Conservation (phyloP, 2,329 filamentous ascomycete species). For the Aureobasidium subglaciale region DNA sequence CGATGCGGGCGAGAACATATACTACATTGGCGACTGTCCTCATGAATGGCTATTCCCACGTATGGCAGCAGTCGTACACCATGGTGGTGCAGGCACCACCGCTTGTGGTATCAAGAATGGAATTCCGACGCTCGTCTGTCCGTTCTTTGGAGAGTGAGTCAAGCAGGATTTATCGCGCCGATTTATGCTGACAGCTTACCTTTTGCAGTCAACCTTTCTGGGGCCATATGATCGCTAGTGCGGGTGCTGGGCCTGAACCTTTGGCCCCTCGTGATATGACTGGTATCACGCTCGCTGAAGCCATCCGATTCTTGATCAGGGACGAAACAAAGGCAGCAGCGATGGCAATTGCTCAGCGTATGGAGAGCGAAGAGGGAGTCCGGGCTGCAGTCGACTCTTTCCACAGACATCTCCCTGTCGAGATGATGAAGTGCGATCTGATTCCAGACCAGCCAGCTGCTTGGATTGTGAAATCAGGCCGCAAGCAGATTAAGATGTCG, state of each 20-base stretch:
- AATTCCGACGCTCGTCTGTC: constrained; percentile 48
- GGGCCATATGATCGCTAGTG: constrained; percentile 45
- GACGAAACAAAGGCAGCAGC: constrained; percentile 33
- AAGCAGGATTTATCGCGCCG: background rate
- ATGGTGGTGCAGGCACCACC: constrained; percentile 55
- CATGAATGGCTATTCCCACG: constrained; percentile 54
- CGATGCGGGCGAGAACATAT: constrained; percentile 36
- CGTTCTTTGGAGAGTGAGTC: constrained; percentile 47
- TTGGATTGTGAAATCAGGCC: constrained; percentile 64
- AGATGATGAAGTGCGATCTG: constrained; percentile 62
- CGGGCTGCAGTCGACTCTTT: constrained; percentile 39
- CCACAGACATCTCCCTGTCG: constrained; percentile 49
- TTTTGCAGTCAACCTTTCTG: constrained; percentile 42
- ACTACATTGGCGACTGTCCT: constrained; percentile 48
- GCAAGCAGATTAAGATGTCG: constrained; percentile 30
- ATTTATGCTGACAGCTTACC: background rate
- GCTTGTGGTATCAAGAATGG: constrained; percentile 47
- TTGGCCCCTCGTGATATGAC: constrained; percentile 42
- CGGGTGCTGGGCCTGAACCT: constrained; percentile 44
- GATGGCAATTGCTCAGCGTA: constrained; percentile 33
- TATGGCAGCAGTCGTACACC: constrained; percentile 51
- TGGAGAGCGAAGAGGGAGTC: constrained; percentile 38
- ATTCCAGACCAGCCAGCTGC: constrained; percentile 62
- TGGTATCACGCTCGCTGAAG: constrained; percentile 37
- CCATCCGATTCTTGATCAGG: constrained; percentile 40